Evolutionary conservation across 2,329 filamentous ascomycete species (phyloP).

Genomic region (Scytalidium lignicola): DNA sequence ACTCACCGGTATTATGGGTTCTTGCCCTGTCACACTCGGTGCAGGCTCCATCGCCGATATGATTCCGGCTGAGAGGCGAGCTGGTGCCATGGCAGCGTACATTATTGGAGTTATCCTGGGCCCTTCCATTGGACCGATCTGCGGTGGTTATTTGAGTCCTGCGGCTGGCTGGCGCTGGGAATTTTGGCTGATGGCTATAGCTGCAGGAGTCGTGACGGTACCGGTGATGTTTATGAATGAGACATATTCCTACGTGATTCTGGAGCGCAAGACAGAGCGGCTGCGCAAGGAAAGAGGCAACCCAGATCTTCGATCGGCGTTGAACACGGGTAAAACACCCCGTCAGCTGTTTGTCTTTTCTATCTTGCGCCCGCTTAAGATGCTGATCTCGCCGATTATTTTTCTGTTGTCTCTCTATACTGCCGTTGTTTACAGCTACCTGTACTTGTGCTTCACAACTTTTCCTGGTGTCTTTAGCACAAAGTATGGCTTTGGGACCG

Average conservation of each 20-base stretch:
- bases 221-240: slow-evolving; percentile 36
- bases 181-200: slow-evolving; percentile 33
- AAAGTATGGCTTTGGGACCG: slow-evolving; percentile 41
- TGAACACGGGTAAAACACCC: slow-evolving; percentile 22
- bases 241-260: slow-evolving; percentile 41
- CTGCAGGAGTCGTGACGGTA: not conserved
- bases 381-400: slow-evolving; percentile 42
- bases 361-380: slow-evolving; percentile 32
- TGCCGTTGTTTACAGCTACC: slow-evolving; percentile 47
- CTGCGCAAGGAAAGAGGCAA: slow-evolving; percentile 47
- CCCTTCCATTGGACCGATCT: slow-evolving; percentile 28
- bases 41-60: slow-evolving; percentile 49
- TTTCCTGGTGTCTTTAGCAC: slow-evolving; percentile 44
- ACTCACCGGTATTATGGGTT: slow-evolving; percentile 47
- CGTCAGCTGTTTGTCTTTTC: slow-evolving; percentile 26
- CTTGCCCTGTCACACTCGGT: slow-evolving; percentile 46
- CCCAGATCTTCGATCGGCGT: slow-evolving; percentile 37
- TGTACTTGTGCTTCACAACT: slow-evolving; percentile 49
- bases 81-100: slow-evolving; percentile 39
- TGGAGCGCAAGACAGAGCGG: slow-evolving; percentile 33
- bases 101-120: slow-evolving; percentile 28
- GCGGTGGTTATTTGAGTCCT: slow-evolving; percentile 27
- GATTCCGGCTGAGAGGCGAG: slow-evolving; percentile 41
- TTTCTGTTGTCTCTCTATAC: slow-evolving; percentile 46
- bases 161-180: slow-evolving; percentile 31